phyloP scores from a whole-genome alignment of 2,329 filamentous ascomycete genomes.

The Teratosphaeria epicoccoides region DNA sequence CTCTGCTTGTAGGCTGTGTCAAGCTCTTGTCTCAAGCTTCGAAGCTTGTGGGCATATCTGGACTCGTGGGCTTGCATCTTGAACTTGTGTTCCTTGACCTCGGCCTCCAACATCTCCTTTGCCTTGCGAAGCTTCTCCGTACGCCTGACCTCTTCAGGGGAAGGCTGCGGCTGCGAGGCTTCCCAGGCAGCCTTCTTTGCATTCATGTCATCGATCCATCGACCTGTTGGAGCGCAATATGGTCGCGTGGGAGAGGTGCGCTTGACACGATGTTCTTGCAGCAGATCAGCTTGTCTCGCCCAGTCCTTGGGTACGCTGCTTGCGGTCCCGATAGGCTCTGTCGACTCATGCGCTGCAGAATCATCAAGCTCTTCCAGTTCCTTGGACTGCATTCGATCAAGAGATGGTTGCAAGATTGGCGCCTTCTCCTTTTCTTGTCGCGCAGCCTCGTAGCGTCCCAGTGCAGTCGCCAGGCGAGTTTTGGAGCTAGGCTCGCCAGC shows the following conservation, averaged over 20 bases:
- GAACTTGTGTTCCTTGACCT: constrained; percentile 21
- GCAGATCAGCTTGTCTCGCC: constrained; percentile 17
- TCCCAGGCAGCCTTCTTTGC: constrained; percentile 10
- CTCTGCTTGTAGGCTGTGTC: constrained; percentile 22
- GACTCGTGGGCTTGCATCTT: constrained; percentile 10
- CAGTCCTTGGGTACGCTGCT: constrained; percentile 16
- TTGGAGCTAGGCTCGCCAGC: not conserved
- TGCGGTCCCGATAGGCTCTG: constrained; percentile 9
- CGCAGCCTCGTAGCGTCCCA: not conserved
- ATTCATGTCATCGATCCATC: constrained; percentile 20
- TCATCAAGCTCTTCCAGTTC: constrained; percentile 18
- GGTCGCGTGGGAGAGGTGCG: constrained; percentile 9
- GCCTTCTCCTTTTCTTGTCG: not conserved
- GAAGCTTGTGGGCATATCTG: constrained; percentile 17
- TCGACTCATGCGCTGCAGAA: constrained; percentile 23
- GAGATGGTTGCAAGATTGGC: constrained; percentile 12
- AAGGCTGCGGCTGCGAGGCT: constrained; percentile 4
- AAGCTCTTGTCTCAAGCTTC: constrained; percentile 14
- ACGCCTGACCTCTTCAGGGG: constrained; percentile 12
- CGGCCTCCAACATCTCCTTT: constrained; percentile 12
- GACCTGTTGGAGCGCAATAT: constrained; percentile 6
- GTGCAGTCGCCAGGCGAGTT: not conserved
- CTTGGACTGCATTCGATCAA: constrained; percentile 22
- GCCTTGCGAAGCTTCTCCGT: constrained; percentile 14
- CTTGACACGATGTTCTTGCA: constrained; percentile 20